A percentile compares a stretch with the other conserved stretches of the same genome.
Conservation (phyloP, 2,329 filamentous ascomycete genomes). For the Capronia americana region DNA sequence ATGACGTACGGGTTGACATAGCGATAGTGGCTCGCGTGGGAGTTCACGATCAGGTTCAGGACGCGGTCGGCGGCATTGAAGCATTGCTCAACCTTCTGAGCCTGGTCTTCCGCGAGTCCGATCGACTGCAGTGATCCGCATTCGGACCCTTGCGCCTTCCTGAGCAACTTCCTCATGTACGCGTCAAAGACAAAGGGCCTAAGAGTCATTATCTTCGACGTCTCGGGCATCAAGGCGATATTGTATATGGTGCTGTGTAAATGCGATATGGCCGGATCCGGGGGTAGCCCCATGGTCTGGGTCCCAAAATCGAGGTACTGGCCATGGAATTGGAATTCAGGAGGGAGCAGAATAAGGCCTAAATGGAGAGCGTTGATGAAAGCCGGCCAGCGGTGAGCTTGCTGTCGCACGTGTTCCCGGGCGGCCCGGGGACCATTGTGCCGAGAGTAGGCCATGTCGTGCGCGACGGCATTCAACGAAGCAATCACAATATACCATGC, state of each 20-base stretch:
- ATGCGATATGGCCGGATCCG: neutral
- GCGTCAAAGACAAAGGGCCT: slow-evolving; percentile 22
- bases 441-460: slow-evolving; percentile 42
- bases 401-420: slow-evolving; percentile 1
- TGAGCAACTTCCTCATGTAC: slow-evolving; percentile 15
- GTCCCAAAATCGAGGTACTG: slow-evolving; percentile 41
- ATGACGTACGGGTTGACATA: slow-evolving; percentile 46
- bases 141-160: neutral
- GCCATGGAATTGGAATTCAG: slow-evolving; percentile 42
- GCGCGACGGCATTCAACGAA: slow-evolving; percentile 48
- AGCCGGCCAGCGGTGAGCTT: slow-evolving; percentile 20
- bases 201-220: slow-evolving; percentile 14
- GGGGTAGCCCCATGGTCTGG: neutral
- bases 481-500: slow-evolving; percentile 51
- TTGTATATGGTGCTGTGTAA: slow-evolving; percentile 15
- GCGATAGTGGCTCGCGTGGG: slow-evolving; percentile 37
- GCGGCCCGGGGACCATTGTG: slow-evolving; percentile 26
- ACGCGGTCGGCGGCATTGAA: slow-evolving; percentile 44
- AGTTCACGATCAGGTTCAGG: slow-evolving; percentile 40
- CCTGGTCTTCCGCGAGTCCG: neutral
- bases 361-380: slow-evolving; percentile 45
- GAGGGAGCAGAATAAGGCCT: slow-evolving; percentile 42
- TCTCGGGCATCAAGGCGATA: slow-evolving; percentile 9
- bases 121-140: neutral
- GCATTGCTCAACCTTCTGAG: slow-evolving; percentile 37